Percentiles rank a stretch among this genome's conserved stretches.
These are phyloP conservation scores for Aphanomyces invadans DNA, from an alignment of 352 stramenopile species.

Conservation along the genomic window DNA sequence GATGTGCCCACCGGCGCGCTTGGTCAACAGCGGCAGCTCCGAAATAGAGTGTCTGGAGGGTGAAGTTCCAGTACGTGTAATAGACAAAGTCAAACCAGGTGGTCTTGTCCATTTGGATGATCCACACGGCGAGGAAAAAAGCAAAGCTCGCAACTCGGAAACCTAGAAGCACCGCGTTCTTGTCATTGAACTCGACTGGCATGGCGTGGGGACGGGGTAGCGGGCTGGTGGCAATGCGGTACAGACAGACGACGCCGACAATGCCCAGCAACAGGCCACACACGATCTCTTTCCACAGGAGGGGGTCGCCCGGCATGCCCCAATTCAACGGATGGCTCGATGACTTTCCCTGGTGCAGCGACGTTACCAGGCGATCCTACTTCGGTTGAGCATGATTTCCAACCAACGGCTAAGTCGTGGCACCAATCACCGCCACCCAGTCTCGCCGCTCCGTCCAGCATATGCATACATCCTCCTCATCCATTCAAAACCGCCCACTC, in stretches of 20 bases:
- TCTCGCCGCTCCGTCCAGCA: too few relatives aligned
- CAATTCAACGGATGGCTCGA: background rate
- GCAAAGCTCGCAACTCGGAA: background rate
- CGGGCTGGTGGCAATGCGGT: background rate
- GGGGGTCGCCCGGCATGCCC: background rate
- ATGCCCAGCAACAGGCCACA: background rate
- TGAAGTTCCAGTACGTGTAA: constrained; percentile 25
- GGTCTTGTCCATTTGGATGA: background rate
- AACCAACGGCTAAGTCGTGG: too few relatives aligned
- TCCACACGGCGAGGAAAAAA: constrained; percentile 5
- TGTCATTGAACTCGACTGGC: background rate
- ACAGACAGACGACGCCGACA: background rate
- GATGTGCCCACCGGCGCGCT: background rate
- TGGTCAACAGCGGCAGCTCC: constrained; percentile 1
- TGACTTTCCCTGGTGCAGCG: too few relatives aligned
- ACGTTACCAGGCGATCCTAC: too few relatives aligned
- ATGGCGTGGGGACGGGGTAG: background rate
- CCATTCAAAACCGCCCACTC: too few relatives aligned
- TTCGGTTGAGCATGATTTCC: too few relatives aligned
- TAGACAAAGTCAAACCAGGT: background rate
- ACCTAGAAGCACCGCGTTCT: background rate
- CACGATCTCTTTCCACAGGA: background rate
- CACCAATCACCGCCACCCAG: too few relatives aligned
- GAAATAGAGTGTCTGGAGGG: constrained; percentile 15
- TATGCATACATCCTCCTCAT: too few relatives aligned